Percentiles rank a stretch among this genome's conserved stretches.
phyloP scores from a whole-genome alignment of 2,329 filamentous ascomycete species.

The Nannizziopsis barbatae region DNA sequence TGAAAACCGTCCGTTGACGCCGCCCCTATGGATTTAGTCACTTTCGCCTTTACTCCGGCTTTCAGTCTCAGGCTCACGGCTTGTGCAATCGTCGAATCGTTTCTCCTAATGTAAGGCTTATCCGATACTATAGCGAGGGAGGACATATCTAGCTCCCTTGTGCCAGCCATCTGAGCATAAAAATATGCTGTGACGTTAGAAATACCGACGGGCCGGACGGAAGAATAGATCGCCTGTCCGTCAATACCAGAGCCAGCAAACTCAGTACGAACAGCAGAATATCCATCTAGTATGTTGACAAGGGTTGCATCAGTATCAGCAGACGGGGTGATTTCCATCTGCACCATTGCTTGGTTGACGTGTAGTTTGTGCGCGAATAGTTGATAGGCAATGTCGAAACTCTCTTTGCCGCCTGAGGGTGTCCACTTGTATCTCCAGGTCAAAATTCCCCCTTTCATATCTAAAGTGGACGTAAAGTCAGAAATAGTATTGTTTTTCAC shows the following conservation, averaged over 20 bases:
- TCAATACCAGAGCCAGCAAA: conserved; percentile 48
- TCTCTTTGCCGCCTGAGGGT: conserved; percentile 37
- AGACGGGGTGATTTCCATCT: conserved; percentile 47
- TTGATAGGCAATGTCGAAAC: conserved; percentile 52
- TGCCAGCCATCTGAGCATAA: conserved; percentile 36
- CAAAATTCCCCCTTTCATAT: conserved; percentile 52
- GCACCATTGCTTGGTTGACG: conserved; percentile 51
- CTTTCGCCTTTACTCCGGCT: conserved; percentile 42
- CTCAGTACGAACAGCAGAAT: conserved; percentile 54
- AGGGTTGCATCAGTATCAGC: conserved; percentile 46
- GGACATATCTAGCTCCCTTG: conserved; percentile 32
- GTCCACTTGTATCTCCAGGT: conserved; percentile 58
- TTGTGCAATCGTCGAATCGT: conserved; percentile 56
- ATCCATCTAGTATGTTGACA: conserved; percentile 57
- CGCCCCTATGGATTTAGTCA: conserved; percentile 57
- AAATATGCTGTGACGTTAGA: conserved; percentile 52
- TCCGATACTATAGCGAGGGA: conserved; percentile 37
- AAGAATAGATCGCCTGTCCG: conserved; percentile 49
- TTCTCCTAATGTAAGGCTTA: conserved; percentile 42
- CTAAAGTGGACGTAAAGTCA: conserved; percentile 50
- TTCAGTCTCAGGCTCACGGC: conserved; percentile 44
- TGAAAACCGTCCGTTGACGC: conserved; percentile 58
- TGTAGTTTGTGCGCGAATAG: conserved; percentile 54
- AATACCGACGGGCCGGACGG: conserved; percentile 53
- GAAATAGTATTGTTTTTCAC: conserved; percentile 49